phyloP scores from a whole-genome alignment of 2,329 filamentous ascomycete species.

The Ciborinia camelliae region DNA sequence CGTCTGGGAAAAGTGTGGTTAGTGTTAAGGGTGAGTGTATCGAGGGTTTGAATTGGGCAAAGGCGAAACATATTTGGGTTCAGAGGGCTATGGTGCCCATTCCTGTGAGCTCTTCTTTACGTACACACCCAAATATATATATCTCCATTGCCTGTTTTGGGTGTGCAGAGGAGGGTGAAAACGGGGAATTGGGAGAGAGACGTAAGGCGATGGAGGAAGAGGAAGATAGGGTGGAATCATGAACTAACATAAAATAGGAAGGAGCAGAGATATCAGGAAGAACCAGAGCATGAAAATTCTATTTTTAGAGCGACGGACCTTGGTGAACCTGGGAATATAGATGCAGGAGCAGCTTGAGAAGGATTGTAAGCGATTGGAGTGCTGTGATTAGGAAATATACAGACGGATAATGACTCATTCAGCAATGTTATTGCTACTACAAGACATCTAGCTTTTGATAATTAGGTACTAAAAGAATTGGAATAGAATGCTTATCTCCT shows the following conservation, averaged over 20 bases:
- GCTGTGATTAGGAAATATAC: background rate
- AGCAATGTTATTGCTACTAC: background rate
- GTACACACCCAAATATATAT: no score
- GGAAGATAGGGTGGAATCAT: background rate
- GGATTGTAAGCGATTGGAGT: background rate
- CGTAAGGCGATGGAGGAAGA: background rate
- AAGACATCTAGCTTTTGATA: background rate
- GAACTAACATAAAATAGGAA: slow-evolving; percentile 39
- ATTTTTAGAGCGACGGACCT: slow-evolving; percentile 1
- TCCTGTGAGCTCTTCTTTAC: slow-evolving; percentile 40
- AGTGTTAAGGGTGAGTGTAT: slow-evolving; percentile 67
- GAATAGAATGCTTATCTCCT: background rate
- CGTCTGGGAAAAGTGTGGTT: slow-evolving; percentile 56
- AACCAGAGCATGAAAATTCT: slow-evolving; percentile 39
- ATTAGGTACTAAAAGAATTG: background rate
- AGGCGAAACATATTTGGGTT: slow-evolving; percentile 55
- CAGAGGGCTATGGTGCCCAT: slow-evolving; percentile 56
- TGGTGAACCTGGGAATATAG: background rate
- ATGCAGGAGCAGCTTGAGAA: slow-evolving; percentile 8
- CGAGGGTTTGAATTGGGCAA: slow-evolving; percentile 57
- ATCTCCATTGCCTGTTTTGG: no score
- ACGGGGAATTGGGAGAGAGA: background rate
- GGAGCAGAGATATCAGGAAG: slow-evolving; percentile 55
- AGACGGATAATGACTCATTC: background rate
- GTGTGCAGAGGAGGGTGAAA: background rate